These are phyloP conservation scores for Ceratocystiopsis sp. DNA, from an alignment of 2,329 filamentous ascomycete species.

Conservation along the genomic window DNA sequence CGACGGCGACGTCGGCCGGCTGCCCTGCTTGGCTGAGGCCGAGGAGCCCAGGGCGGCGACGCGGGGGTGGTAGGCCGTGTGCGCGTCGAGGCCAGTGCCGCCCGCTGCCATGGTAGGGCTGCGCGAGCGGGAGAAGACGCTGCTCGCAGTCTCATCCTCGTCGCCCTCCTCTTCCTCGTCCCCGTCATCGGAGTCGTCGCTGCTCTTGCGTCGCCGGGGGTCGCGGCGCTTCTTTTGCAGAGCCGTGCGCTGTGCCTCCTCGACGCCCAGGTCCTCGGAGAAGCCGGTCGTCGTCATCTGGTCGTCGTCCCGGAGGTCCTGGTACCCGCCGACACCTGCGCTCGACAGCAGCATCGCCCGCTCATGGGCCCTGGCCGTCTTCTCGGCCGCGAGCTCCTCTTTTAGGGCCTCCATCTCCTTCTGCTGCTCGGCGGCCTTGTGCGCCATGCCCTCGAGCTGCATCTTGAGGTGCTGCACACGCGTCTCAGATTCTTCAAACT, in stretches of 20 bases:
- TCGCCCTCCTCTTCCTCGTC: slow-evolving; percentile 31
- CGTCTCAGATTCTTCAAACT: slow-evolving; percentile 37
- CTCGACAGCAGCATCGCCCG: slow-evolving; percentile 14
- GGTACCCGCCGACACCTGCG: not conserved
- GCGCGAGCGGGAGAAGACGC: slow-evolving; percentile 43
- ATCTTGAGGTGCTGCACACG: slow-evolving; percentile 36
- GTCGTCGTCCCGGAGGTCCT: slow-evolving; percentile 1
- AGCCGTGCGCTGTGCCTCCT: slow-evolving; percentile 25
- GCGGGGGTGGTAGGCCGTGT: slow-evolving; percentile 7
- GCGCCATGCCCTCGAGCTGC: slow-evolving; percentile 43
- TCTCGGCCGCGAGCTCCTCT: slow-evolving; percentile 32
- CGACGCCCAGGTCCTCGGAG: slow-evolving; percentile 33
- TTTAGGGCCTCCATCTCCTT: slow-evolving; percentile 25
- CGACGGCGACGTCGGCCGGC: slow-evolving; percentile 9
- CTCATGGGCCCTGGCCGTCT: slow-evolving; percentile 25
- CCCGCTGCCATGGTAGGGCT: slow-evolving; percentile 34
- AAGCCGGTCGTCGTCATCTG: slow-evolving; percentile 14
- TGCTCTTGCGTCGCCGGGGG: slow-evolving; percentile 18
- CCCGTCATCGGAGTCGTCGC: slow-evolving; percentile 28
- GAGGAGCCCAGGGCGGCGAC: slow-evolving; percentile 8
- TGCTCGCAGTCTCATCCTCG: slow-evolving; percentile 26
- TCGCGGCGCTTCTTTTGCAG: slow-evolving; percentile 19
- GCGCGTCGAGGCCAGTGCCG: slow-evolving; percentile 4
- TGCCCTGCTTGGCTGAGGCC: not conserved
- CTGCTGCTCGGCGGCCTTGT: slow-evolving; percentile 36